Conservation (phyloP, 495 filamentous ascomycete genomes). For the Parathielavia appendiculata region DNA sequence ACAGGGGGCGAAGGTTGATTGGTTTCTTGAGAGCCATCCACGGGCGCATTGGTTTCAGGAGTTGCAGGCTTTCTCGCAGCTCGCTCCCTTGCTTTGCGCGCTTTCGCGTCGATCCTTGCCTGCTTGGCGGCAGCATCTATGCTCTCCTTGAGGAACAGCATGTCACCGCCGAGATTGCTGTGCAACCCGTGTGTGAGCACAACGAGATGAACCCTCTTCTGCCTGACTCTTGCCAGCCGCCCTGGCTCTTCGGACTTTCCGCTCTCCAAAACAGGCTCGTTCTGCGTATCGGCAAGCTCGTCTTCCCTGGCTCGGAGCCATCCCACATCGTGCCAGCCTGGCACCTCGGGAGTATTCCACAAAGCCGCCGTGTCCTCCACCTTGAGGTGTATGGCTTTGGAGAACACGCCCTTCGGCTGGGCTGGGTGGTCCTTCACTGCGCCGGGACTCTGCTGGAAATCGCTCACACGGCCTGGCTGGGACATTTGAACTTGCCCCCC, state of each 20-base stretch:
- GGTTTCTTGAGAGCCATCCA: background rate
- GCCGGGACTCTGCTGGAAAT: constrained; percentile 56
- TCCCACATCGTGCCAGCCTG: constrained; percentile 50
- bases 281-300: constrained; percentile 22
- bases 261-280: constrained; percentile 12
- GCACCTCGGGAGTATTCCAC: constrained; percentile 85
- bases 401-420: constrained; percentile 70
- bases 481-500: constrained; percentile 40
- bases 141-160: constrained; percentile 95
- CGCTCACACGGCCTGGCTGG: constrained; percentile 63
- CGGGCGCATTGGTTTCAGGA: constrained; percentile 50
- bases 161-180: constrained; percentile 94
- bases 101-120: constrained; percentile 56
- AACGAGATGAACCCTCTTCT: constrained; percentile 82
- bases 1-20: background rate
- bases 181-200: constrained; percentile 91
- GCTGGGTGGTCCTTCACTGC: constrained; percentile 41
- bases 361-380: constrained; percentile 83
- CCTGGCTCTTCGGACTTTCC: constrained; percentile 10
- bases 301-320: constrained; percentile 29
- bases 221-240: constrained; percentile 32
- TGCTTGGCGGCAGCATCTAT: constrained; percentile 78
- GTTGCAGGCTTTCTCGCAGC: constrained; percentile 28
- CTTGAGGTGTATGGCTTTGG: constrained; percentile 64
- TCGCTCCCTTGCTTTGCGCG: constrained; percentile 47